Percentiles rank a stretch among this genome's conserved stretches.
These are phyloP conservation scores for Chaetomium cochliodes DNA, from an alignment of 495 filamentous ascomycete species.

Conservation along the genomic window DNA sequence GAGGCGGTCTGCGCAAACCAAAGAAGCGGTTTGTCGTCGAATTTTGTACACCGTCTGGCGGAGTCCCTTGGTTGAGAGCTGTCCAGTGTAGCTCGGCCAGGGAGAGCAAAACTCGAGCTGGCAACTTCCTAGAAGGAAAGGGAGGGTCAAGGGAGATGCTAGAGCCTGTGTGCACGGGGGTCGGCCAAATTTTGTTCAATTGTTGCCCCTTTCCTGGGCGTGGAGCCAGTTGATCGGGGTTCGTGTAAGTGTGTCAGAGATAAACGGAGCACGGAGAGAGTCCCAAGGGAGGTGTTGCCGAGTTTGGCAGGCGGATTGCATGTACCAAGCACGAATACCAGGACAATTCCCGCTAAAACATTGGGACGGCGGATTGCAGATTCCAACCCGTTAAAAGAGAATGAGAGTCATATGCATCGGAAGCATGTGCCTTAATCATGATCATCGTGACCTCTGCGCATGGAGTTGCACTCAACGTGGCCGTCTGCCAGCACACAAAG, in stretches of 20 bases:
- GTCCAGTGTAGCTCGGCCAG: neutral
- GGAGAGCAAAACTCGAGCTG: neutral
- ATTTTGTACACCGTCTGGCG: slow-evolving; percentile 1
- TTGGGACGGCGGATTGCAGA: slow-evolving; percentile 14
- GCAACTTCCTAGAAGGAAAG: slow-evolving; percentile 2
- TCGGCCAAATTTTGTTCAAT: neutral
- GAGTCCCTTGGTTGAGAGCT: neutral
- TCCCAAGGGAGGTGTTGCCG: slow-evolving; percentile 27
- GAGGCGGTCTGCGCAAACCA: neutral
- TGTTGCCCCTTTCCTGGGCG: slow-evolving; percentile 14
- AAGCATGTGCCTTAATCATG: slow-evolving; percentile 24
- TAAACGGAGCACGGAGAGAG: slow-evolving; percentile 28
- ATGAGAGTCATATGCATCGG: slow-evolving; percentile 7
- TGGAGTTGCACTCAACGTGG: slow-evolving; percentile 8
- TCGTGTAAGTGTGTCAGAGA: slow-evolving; percentile 25
- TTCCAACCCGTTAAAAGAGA: slow-evolving; percentile 18
- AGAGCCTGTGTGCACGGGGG: neutral
- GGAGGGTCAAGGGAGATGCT: slow-evolving; percentile 5
- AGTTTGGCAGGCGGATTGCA: slow-evolving; percentile 24
- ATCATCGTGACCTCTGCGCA: neutral
- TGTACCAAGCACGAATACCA: neutral
- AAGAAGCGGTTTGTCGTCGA: neutral
- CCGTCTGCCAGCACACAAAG: slow-evolving; percentile 13
- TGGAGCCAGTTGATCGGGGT: slow-evolving; percentile 20
- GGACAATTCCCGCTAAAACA: neutral